phyloP scores from a whole-genome alignment of 1,139 yeast species.

The Taphrina communis region DNA sequence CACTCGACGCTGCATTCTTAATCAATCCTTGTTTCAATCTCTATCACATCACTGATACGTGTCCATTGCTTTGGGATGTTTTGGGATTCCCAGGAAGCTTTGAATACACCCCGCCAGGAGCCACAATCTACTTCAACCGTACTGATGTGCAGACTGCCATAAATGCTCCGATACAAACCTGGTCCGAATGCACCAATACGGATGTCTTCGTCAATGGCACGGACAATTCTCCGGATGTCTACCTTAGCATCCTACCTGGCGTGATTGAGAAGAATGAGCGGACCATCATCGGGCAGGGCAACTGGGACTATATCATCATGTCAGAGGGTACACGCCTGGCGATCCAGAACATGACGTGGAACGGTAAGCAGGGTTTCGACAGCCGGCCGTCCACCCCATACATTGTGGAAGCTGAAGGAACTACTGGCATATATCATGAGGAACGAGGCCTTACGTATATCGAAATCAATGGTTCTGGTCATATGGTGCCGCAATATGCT shows the following conservation, averaged over 20 bases:
- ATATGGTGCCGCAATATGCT: conserved; percentile 34
- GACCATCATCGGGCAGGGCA: conserved; percentile 35
- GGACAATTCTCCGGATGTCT: conserved; percentile 13
- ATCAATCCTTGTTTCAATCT: conserved; percentile 28
- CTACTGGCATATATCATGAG: conserved; percentile 21
- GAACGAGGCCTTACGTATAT: conserved; percentile 34
- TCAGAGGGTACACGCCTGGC: conserved; percentile 35
- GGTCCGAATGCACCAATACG: conserved; percentile 25
- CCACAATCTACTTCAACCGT: conserved; percentile 19
- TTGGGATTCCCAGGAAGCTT: conserved; percentile 22
- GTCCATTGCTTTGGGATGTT: conserved; percentile 28
- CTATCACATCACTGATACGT: conserved; percentile 25
- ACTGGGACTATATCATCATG: conserved; percentile 31
- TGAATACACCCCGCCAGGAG: conserved; percentile 18
- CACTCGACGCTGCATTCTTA: neutral
- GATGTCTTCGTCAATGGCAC: conserved; percentile 23
- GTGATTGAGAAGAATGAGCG: conserved; percentile 20
- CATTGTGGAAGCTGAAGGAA: conserved; percentile 12
- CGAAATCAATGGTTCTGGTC: conserved; percentile 28
- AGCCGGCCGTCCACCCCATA: conserved; percentile 13
- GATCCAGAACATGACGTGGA: conserved; percentile 41
- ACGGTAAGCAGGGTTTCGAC: conserved; percentile 37
- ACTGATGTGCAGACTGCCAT: conserved; percentile 33
- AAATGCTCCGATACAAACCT: conserved; percentile 26
- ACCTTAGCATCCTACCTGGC: conserved; percentile 14